Evolutionary conservation across 768 basidiomycete genomes (phyloP).

Genomic region (Tylopilus sp.): DNA sequence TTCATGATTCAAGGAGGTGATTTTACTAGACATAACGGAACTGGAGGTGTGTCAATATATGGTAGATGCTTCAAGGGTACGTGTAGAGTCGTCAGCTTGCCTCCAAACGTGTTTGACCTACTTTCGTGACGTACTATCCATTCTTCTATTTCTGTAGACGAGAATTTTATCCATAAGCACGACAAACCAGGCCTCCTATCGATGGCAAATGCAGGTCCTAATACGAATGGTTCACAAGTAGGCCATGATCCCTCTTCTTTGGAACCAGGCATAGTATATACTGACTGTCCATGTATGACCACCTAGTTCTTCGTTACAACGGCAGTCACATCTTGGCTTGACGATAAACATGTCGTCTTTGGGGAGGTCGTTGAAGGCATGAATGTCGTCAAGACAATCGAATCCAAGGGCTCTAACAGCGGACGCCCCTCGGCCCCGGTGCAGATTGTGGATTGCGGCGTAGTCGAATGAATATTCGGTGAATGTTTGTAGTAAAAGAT

Average conservation of each 20-base stretch:
- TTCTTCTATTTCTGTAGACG: slow-evolving; percentile 38
- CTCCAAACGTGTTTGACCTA: neutral
- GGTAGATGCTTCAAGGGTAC: slow-evolving; percentile 73
- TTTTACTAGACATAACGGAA: slow-evolving; percentile 72
- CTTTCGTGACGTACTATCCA: neutral
- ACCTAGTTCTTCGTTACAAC: slow-evolving; percentile 76
- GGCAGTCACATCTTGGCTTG: slow-evolving; percentile 59
- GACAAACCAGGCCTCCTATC: slow-evolving; percentile 64
- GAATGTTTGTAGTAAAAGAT: neutral
- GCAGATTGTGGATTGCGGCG: slow-evolving; percentile 54
- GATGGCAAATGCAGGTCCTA: slow-evolving; percentile 85
- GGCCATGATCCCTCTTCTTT: slow-evolving; percentile 5
- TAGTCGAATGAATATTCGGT: slow-evolving; percentile 29
- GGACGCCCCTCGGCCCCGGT: slow-evolving; percentile 38
- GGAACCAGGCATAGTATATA: neutral
- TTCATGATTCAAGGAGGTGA: slow-evolving; percentile 91
- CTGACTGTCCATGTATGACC: neutral
- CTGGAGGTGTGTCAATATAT: slow-evolving; percentile 82
- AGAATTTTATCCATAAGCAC: slow-evolving; percentile 69
- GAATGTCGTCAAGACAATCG: slow-evolving; percentile 40
- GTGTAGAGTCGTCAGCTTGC: slow-evolving; percentile 11
- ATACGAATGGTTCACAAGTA: slow-evolving; percentile 80
- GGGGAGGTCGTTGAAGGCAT: slow-evolving; percentile 46
- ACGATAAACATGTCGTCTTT: slow-evolving; percentile 44
- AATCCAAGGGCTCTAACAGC: slow-evolving; percentile 27